Conservation (phyloP, 345 rosid species). For the Microthlaspi erraticum region DNA sequence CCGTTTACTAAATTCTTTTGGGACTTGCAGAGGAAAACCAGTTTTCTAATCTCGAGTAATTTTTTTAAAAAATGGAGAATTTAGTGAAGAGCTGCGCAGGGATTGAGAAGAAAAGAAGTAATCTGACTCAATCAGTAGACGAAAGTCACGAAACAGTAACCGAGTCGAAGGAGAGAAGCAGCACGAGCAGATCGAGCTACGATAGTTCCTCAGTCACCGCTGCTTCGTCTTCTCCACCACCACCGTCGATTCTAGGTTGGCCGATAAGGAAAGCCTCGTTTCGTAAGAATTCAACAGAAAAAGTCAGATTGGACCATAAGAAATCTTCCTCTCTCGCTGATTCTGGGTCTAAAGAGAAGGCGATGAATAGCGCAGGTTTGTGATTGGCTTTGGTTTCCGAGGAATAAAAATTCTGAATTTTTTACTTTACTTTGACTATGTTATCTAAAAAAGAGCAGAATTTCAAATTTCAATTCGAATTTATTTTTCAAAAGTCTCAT, state of each 20-base stretch:
- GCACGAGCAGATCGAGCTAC: slow-evolving; percentile 52
- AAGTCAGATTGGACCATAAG: slow-evolving; percentile 47
- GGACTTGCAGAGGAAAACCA: neutral
- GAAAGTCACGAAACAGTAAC: slow-evolving; percentile 45
- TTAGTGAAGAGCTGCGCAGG: slow-evolving; percentile 55
- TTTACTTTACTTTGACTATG: neutral
- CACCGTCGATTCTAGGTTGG: slow-evolving; percentile 78
- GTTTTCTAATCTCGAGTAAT: neutral
- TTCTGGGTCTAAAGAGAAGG: slow-evolving; percentile 46
- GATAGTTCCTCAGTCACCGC: slow-evolving; percentile 45
- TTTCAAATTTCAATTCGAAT: slow-evolving; percentile 10
- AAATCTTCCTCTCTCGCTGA: slow-evolving; percentile 40
- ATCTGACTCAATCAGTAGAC: slow-evolving; percentile 44
- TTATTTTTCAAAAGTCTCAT: neutral
- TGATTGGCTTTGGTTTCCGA: slow-evolving; percentile 27
- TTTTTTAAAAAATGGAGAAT: slow-evolving; percentile 55
- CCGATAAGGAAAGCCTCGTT: slow-evolving; percentile 80
- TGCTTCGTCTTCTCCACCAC: slow-evolving; percentile 49
- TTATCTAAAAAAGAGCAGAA: neutral
- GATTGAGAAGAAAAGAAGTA: slow-evolving; percentile 47
- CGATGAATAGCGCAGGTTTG: slow-evolving; percentile 61
- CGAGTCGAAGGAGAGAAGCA: slow-evolving; percentile 62
- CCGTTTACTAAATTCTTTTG: neutral
- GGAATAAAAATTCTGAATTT: neutral
- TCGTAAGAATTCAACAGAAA: slow-evolving; percentile 49